Base-by-base conservation (phyloP, 1,139 yeast genomes). In the Yamadazyma triangularis region DNA sequence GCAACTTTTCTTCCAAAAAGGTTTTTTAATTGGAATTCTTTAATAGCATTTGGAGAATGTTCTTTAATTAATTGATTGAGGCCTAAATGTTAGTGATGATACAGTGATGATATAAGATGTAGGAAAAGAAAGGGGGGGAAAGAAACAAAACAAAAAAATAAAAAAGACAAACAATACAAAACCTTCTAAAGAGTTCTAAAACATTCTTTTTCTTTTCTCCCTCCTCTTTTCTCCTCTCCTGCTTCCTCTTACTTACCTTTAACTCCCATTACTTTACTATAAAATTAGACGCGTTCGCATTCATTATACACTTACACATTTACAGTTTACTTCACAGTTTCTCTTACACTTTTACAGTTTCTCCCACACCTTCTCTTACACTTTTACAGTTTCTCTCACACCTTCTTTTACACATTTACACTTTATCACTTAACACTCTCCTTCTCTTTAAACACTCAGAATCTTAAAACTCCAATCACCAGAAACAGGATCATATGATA, bases 1-100 rank as follows among this genome's bases (percentile, higher is more conserved):
- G 98, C 98, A 13, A 91, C 95, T 61, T 91, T 93, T 29, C 98
- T 69, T 1, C 98, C 98, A 49, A 85, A 84, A 31, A 88, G 74
- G 25, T 85, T 71, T 58, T 89, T 89, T 63, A 91, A 79, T 44
- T 88, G 96, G 36, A 77, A 74, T 38, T 79, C 79, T 43, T 77
- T 76, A 42, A 85, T 77, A 2, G 97, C 89, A 10, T 62, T 58
- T 0, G 97, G 96, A 2, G 96, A 94, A 55, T 89, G 81, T 51
- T 91, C 98, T 31, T 87, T 76, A 26, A 91, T 77, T 28, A 93
- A 73, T 39, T 81, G 83, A 50, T 78, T 81, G 33, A 84, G 73
- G 9, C 94, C 88, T 70, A 49, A 10, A 10, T 8, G 51, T 47
- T 50, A 49, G 54, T 45, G 33, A 14, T 21, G 9, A 28, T 10